Percentiles rank a stretch among this genome's conserved stretches.
phyloP scores from a whole-genome alignment of 805 yeast genomes.

The Metschnikowia kofuensis region DNA sequence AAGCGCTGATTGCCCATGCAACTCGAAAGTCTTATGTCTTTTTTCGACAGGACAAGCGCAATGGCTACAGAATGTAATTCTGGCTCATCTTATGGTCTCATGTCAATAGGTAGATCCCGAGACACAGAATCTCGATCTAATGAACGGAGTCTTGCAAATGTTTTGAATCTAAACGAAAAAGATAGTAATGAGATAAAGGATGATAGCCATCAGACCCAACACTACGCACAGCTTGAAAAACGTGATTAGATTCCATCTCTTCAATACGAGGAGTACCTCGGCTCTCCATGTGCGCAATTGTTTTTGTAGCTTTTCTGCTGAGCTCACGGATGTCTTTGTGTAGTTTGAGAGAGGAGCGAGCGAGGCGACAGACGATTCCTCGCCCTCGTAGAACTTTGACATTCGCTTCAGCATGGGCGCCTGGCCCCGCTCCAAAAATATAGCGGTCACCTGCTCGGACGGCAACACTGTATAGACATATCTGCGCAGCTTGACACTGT shows the following conservation, averaged over 20 bases:
- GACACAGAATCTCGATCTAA: too few species aligned
- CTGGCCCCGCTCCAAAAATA: constrained; percentile 10
- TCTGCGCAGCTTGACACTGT: constrained; percentile 29
- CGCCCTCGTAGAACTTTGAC: constrained; percentile 28
- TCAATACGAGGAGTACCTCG: constrained; percentile 1
- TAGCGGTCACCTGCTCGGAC: constrained; percentile 13
- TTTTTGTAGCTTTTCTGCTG: not conserved
- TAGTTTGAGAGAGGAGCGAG: constrained; percentile 8
- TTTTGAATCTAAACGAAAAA: not conserved
- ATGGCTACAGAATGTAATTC: too few species aligned
- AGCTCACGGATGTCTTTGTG: constrained; percentile 4
- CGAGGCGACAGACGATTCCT: constrained; percentile 21
- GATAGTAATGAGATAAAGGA: constrained; percentile 5
- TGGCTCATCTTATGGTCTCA: too few species aligned
- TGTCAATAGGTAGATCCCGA: too few species aligned
- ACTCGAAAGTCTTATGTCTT: too few species aligned
- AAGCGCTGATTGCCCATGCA: too few species aligned
- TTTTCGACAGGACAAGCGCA: too few species aligned
- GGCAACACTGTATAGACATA: constrained; percentile 30
- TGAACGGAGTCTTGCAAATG: too few species aligned
- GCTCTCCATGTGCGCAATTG: constrained; percentile 3
- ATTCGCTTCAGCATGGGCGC: constrained; percentile 23
- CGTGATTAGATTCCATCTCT: constrained; percentile 8
- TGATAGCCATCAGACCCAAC: constrained; percentile 5
- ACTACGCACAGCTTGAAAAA: constrained; percentile 10